Percentiles rank a stretch among this genome's conserved stretches.
Conservation (phyloP, 495 filamentous ascomycete genomes). For the Letharia columbiana region DNA sequence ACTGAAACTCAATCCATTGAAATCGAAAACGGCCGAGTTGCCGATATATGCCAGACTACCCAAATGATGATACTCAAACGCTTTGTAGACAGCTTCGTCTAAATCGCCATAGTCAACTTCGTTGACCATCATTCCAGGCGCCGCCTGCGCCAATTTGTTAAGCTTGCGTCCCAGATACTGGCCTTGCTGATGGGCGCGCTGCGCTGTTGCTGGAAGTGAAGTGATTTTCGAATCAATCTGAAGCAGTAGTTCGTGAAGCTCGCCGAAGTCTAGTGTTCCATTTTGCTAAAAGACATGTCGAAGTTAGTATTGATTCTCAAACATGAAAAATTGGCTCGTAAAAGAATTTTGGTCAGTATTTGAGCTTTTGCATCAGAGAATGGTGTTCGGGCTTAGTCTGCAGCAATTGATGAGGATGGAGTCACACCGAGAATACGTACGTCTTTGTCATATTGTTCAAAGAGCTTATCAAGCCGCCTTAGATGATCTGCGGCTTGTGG, state of each 20-base stretch:
- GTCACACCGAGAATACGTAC: conserved; percentile 40
- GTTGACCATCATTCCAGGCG: conserved; percentile 68
- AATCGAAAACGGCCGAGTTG: conserved; percentile 91
- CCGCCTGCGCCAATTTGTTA: conserved; percentile 76
- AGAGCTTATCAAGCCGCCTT: conserved; percentile 78
- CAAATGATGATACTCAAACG: conserved; percentile 89
- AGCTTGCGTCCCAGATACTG: conserved; percentile 90
- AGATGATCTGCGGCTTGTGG: conserved; percentile 90
- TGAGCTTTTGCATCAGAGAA: not conserved
- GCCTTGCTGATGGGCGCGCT: conserved; percentile 94
- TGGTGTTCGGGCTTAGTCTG: not conserved
- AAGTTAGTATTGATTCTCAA: not conserved
- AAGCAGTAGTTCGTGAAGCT: conserved; percentile 76
- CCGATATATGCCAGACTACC: conserved; percentile 93
- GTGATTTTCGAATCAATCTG: conserved; percentile 90
- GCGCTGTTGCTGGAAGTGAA: conserved; percentile 81
- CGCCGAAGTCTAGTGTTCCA: conserved; percentile 87
- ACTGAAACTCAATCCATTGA: conserved; percentile 64
- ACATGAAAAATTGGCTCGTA: not conserved
- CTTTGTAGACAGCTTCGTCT: conserved; percentile 87
- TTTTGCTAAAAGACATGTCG: not conserved
- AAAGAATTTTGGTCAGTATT: not conserved
- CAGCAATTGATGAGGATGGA: not conserved
- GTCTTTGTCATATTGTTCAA: conserved; percentile 86
- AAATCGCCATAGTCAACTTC: conserved; percentile 80